Evolutionary conservation across 495 filamentous ascomycete species (phyloP).

Genomic region (Chaetomium cochliodes): DNA sequence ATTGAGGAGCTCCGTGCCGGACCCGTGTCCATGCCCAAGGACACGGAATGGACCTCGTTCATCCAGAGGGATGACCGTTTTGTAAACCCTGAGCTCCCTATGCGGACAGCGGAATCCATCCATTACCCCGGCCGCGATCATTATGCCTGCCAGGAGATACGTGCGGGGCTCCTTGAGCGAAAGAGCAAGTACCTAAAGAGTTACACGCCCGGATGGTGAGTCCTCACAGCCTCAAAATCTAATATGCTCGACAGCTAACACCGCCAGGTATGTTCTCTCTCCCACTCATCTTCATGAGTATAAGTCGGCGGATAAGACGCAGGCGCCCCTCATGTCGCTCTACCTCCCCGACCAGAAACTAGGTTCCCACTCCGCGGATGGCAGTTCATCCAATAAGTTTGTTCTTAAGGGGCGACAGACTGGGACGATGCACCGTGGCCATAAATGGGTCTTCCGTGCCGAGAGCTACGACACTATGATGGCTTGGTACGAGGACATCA

Average conservation of each 20-base stretch:
- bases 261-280: constrained; percentile 86
- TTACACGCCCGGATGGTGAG: constrained; percentile 93
- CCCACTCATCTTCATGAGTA: constrained; percentile 97
- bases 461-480: constrained; percentile 96
- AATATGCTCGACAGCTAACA: constrained; percentile 34
- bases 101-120: constrained; percentile 78
- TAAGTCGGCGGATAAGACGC: constrained; percentile 74
- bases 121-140: constrained; percentile 92
- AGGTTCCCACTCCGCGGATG: constrained; percentile 82
- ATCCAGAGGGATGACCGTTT: constrained; percentile 81
- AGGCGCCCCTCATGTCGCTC: constrained; percentile 86
- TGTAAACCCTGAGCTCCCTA: constrained; percentile 77
- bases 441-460: constrained; percentile 96
- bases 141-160: constrained; percentile 79
- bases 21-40: constrained; percentile 84
- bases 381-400: constrained; percentile 94
- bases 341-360: constrained; percentile 93
- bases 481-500: constrained; percentile 93
- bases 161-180: constrained; percentile 86
- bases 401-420: constrained; percentile 95
- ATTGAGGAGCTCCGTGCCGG: constrained; percentile 80
- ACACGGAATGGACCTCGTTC: constrained; percentile 85
- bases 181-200: constrained; percentile 99
- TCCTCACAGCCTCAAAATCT: constrained; percentile 5
- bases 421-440: constrained; percentile 87